A percentile compares a stretch with the other conserved stretches of the same genome.
Conservation (phyloP, 192 early-diverging fungal genomes). For the Martensiomyces pterosporus region DNA sequence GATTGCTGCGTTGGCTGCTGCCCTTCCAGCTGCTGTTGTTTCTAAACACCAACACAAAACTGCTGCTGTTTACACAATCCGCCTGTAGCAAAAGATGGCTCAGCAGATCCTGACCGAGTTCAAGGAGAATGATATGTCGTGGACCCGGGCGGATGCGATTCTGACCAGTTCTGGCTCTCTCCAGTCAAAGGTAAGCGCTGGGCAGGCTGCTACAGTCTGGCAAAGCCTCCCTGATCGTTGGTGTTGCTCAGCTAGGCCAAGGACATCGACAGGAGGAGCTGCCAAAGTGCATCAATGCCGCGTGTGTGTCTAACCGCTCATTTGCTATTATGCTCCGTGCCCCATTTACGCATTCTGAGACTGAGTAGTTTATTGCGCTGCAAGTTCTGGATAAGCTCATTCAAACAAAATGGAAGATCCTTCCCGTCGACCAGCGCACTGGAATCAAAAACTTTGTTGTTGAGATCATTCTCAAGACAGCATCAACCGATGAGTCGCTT, state of each 20-base stretch:
- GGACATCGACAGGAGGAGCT: neutral
- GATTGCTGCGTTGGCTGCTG: neutral
- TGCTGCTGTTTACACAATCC: slow-evolving; percentile 3
- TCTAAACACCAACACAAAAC: slow-evolving; percentile 6
- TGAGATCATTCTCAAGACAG: slow-evolving; percentile 83
- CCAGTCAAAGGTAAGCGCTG: slow-evolving; percentile 74
- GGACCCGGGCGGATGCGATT: slow-evolving; percentile 92
- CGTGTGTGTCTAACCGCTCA: neutral
- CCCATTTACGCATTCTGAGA: too few relatives aligned
- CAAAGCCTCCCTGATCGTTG: slow-evolving; percentile 1
- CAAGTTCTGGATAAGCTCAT: slow-evolving; percentile 92
- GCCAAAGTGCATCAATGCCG: neutral
- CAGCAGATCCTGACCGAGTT: slow-evolving; percentile 87
- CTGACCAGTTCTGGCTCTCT: slow-evolving; percentile 73
- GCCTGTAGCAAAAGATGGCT: slow-evolving; percentile 76
- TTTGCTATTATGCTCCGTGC: too few relatives aligned
- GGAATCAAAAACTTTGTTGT: slow-evolving; percentile 94
- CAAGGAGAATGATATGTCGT: slow-evolving; percentile 91
- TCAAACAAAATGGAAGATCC: slow-evolving; percentile 96
- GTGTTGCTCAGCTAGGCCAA: neutral
- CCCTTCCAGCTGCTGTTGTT: neutral
- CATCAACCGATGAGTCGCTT: slow-evolving; percentile 80
- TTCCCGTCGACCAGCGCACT: slow-evolving; percentile 76
- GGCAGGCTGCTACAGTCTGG: neutral
- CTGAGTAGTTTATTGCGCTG: slow-evolving; percentile 90